A percentile compares a stretch with the other conserved stretches of the same genome.
These are phyloP conservation scores for Tubosaeta sp. DNA, from an alignment of 768 basidiomycete species.

Conservation along the genomic window DNA sequence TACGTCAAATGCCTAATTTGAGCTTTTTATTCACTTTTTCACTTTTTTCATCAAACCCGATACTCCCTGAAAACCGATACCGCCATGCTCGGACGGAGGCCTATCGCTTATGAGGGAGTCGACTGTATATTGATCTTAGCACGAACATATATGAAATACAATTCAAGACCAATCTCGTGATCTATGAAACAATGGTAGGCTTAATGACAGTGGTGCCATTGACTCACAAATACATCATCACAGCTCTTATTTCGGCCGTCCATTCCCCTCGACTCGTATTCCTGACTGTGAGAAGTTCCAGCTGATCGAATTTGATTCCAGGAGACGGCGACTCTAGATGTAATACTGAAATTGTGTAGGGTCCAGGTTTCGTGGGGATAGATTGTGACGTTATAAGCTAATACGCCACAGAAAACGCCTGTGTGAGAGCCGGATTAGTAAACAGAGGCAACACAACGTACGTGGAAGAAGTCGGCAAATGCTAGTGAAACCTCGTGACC, in stretches of 20 bases:
- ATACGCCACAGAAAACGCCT: background rate
- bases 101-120: too few species aligned
- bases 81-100: too few species aligned
- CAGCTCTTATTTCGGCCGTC: slow-evolving; percentile 24
- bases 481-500: slow-evolving; percentile 28
- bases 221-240: slow-evolving; percentile 14
- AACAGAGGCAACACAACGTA: slow-evolving; percentile 10
- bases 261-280: slow-evolving; percentile 27
- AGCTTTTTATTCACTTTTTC: background rate
- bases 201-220: background rate
- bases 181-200: background rate
- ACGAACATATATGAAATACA: background rate
- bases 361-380: slow-evolving; percentile 13
- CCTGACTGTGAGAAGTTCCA: slow-evolving; percentile 24
- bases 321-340: slow-evolving; percentile 5
- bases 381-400: slow-evolving; percentile 19
- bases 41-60: background rate
- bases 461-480: slow-evolving; percentile 29
- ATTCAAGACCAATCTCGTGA: background rate
- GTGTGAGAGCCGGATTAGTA: slow-evolving; percentile 1
- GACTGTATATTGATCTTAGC: slow-evolving; percentile 4
- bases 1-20: background rate
- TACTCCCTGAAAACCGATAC: background rate
- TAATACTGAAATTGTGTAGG: slow-evolving; percentile 15
- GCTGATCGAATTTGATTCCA: slow-evolving; percentile 22